Evolutionary conservation across 306 rosid genomes (phyloP).

Genomic region (Quercus bicolor): DNA sequence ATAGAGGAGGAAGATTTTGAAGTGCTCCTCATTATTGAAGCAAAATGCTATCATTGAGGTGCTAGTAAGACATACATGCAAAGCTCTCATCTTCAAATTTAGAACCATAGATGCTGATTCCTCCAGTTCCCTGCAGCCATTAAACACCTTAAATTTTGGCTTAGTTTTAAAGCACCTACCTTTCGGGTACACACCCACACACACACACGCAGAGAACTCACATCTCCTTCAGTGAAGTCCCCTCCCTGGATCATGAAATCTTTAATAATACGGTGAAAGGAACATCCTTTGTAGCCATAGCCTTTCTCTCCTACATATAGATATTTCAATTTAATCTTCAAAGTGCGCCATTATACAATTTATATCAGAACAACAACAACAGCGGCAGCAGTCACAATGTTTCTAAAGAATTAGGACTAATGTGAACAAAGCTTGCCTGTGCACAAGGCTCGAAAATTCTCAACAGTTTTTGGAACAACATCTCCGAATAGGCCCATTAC

Average conservation of each 20-base stretch:
- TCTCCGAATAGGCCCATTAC: slow-evolving; percentile 77
- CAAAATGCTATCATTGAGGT: slow-evolving; percentile 10
- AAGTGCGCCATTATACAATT: not conserved
- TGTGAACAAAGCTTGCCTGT: slow-evolving; percentile 49
- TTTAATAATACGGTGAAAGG: slow-evolving; percentile 87
- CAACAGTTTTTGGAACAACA: slow-evolving; percentile 71
- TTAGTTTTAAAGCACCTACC: slow-evolving; percentile 11
- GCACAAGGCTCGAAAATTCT: slow-evolving; percentile 86
- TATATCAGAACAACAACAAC: slow-evolving; percentile 19
- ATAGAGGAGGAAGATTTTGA: not conserved
- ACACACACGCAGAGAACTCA: slow-evolving; percentile 19
- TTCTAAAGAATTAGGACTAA: not conserved
- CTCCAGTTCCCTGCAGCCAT: slow-evolving; percentile 89
- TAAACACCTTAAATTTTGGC: slow-evolving; percentile 11
- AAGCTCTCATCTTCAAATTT: slow-evolving; percentile 76
- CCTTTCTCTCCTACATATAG: slow-evolving; percentile 82
- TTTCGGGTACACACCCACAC: not conserved
- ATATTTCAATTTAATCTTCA: slow-evolving; percentile 16
- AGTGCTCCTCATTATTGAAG: slow-evolving; percentile 6
- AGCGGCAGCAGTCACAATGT: not conserved
- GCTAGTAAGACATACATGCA: slow-evolving; percentile 45
- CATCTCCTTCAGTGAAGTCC: slow-evolving; percentile 88
- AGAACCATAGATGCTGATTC: slow-evolving; percentile 81
- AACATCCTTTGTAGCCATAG: slow-evolving; percentile 85
- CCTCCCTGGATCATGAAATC: slow-evolving; percentile 99